phyloP scores from a whole-genome alignment of 257 asterid species.

The Solanum tarapatanum region DNA sequence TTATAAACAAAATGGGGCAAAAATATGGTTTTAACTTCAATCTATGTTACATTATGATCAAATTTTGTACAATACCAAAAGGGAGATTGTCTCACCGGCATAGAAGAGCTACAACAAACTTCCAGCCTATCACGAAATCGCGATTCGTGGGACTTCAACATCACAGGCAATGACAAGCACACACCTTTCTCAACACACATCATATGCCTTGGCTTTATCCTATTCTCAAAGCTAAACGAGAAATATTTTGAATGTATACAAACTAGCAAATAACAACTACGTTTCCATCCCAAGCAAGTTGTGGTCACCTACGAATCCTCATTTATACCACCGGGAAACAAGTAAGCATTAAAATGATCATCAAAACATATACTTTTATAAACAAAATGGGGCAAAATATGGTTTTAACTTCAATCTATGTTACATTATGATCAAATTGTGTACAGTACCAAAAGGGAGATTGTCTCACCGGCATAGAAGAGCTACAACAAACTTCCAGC shows the following conservation, averaged over 20 bases:
- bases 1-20: not conserved
- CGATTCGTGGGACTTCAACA: slow-evolving; percentile 53
- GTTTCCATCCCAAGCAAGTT: too few relatives aligned
- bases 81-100: slow-evolving; percentile 66
- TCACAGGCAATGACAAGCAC: slow-evolving; percentile 58
- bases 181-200: slow-evolving; percentile 67
- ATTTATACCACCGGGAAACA: not conserved
- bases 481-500: slow-evolving; percentile 57
- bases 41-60: slow-evolving; percentile 20
- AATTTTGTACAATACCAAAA: slow-evolving; percentile 34
- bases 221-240: slow-evolving; percentile 71
- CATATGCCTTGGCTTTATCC: slow-evolving; percentile 70
- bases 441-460: slow-evolving; percentile 62
- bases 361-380: not conserved
- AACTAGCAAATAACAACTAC: too few relatives aligned
- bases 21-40: not conserved
- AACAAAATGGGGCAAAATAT: not conserved
- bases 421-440: slow-evolving; percentile 18
- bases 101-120: slow-evolving; percentile 54
- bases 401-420: not conserved
- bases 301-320: too few relatives aligned
- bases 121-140: slow-evolving; percentile 55
- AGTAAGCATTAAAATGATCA: not conserved
- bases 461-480: slow-evolving; percentile 56
- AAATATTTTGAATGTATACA: too few relatives aligned